Evolutionary conservation across 305 asterid species (phyloP), one percentile per base, ranked within the genome.

Genomic region (Caryopteris hybrid): DNA sequence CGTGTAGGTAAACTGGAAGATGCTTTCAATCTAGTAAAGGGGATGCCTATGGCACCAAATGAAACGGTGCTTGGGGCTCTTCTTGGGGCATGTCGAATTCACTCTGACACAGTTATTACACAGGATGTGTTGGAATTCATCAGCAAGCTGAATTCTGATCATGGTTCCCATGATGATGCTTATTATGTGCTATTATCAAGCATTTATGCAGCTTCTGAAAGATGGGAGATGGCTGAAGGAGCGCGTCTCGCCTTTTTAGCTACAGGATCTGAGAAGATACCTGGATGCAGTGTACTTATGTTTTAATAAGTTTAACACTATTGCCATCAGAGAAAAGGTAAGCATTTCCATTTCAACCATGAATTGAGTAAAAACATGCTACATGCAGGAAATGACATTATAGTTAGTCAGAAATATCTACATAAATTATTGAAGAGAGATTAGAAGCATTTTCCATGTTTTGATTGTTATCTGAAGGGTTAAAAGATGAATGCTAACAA

Each of bases 171-270:
- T 50, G 78, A 73, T 21, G 79, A 76, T 64, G 70, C 69, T 13
- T 84, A 81, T 76, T 79, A 76, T 71, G 83, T 86, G 73, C 74
- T 86, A 8, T 48, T 86, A 16, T 84, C 97, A 0, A 88, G 71
- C 73, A 85, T 92, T 34, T 85, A 84, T 74, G 96, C 92, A 29
- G 88, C 90, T 64, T 77, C 92, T 34, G 96, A 88, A 65, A 63
- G 78, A 76, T 92, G 98, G 98, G 90, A 86, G 80, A 82, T 74
- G 85, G 91, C 95, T 51, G 88, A 83, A 80, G 69, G 76, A 22
- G 81, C 78, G 74, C 84, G 96, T 48, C 61, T 73, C 5, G 74
- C 70, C 16, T 73, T 83, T 76, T 73, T 80, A 7, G 78, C 61
- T 71, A 81, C 38, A 51, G 87, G 91, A 54, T 76, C 77, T 38